phyloP scores from a whole-genome alignment of 257 asterid species.

The Jasminum sambac region DNA sequence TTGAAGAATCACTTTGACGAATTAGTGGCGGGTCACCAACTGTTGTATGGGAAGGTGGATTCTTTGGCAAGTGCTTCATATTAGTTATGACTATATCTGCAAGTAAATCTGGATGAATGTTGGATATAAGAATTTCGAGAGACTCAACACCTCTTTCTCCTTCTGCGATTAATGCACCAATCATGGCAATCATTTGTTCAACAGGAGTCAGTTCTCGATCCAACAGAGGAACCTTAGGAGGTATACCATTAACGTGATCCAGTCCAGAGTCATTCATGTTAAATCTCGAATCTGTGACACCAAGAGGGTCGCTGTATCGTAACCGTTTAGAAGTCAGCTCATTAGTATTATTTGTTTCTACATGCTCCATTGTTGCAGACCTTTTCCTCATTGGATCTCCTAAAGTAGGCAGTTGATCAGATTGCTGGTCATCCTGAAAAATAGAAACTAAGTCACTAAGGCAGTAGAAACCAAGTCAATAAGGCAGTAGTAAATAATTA shows the following conservation, averaged over 20 bases:
- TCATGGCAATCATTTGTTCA: conserved; percentile 88
- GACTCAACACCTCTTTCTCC: conserved; percentile 93
- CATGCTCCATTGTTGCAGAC: conserved; percentile 50
- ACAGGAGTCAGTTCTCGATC: conserved; percentile 65
- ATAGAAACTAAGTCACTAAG: conserved; percentile 23
- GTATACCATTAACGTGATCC: conserved; percentile 59
- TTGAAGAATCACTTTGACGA: conserved; percentile 47
- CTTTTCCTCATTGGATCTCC: conserved; percentile 76
- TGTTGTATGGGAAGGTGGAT: conserved; percentile 55
- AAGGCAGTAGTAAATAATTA: conserved; percentile 7
- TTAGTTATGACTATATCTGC: conserved; percentile 96
- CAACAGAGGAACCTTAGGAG: conserved; percentile 50
- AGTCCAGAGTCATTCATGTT: conserved; percentile 49
- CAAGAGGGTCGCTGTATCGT: conserved; percentile 56
- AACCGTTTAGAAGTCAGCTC: conserved; percentile 57
- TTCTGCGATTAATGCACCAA: conserved; percentile 93
- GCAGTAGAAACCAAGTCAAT: too few species aligned
- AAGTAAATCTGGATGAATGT: conserved; percentile 86
- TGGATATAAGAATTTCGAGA: conserved; percentile 79
- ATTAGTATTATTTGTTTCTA: conserved; percentile 47
- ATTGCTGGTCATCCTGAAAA: conserved; percentile 70
- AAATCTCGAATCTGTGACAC: conserved; percentile 37
- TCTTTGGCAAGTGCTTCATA: conserved; percentile 89
- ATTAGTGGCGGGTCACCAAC: conserved; percentile 33
- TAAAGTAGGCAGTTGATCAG: conserved; percentile 46